Base-by-base conservation (phyloP, 441 rosid species). In the Croton laevigatus region DNA sequence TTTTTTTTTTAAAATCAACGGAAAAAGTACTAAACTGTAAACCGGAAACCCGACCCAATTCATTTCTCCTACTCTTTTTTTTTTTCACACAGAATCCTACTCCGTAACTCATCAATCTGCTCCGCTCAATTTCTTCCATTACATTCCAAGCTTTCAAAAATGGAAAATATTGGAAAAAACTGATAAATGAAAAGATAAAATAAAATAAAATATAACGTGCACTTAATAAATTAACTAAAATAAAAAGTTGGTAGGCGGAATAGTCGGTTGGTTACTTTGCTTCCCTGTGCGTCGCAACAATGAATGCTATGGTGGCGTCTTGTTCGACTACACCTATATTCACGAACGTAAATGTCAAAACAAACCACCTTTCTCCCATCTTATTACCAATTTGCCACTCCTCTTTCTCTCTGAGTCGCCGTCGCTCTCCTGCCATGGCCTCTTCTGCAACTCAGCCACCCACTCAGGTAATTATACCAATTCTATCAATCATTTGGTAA, bases 361-460 rank as follows among this genome's bases (percentile, higher is more conserved):
- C 64, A 60, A 36, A 42, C 71, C 72, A 64, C 27, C 37, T 64
- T 62, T 72, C 80, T 71, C 63, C 80, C 51, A 60, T 48, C n/a
- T 61, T 78, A 19, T 74, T 77, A 62, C 84, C 69, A 14, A 74
- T 80, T 60, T 68, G 74, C 81, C 79, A 48, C 66, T 73, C 79
- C 66, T 65, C 57, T 58, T 53, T 54, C 78, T 62, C 73, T 37
- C 61, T 19, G 27, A 32, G 38, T 53, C 72, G 20, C 59, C 74
- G 79, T 22, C 70, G 61, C 59, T 48, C 80, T 57, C 76, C 78
- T 71, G 75, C 82, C 79, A 86, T 87, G 97, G 93, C 96, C 59
- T 85, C 93, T 14, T 85, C 93, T 14, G 74, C 90, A 40, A 36
- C 91, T 84, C 91, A 76, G 78, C 80, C 89, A 58, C 72, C 85